A percentile compares a stretch with the other conserved stretches of the same genome.
These are phyloP conservation scores for Waltergamsia citrina DNA, from an alignment of 2,329 filamentous ascomycete genomes.

Conservation along the genomic window DNA sequence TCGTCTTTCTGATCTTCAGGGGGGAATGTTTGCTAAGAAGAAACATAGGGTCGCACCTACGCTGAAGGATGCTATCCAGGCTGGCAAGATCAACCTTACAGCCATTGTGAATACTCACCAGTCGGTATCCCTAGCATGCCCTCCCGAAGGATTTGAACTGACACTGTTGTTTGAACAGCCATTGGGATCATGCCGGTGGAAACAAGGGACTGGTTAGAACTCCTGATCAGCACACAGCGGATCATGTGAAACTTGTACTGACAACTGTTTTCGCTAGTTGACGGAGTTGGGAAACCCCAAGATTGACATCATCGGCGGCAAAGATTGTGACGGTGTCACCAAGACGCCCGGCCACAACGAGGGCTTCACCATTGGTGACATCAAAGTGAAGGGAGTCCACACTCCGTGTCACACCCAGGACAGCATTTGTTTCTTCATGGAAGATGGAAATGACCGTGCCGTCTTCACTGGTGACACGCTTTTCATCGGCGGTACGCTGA, in stretches of 20 bases:
- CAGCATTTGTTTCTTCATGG: conserved; percentile 90
- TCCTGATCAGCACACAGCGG: neutral
- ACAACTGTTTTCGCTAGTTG: conserved; percentile 16
- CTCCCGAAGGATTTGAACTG: neutral
- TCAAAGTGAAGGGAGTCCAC: conserved; percentile 79
- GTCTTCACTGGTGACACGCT: conserved; percentile 96
- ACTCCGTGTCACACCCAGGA: conserved; percentile 98
- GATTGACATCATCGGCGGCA: conserved; percentile 77
- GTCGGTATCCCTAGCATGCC: conserved; percentile 41
- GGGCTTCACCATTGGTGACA: conserved; percentile 73
- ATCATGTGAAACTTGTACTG: conserved; percentile 1
- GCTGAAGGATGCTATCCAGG: conserved; percentile 63
- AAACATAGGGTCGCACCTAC: conserved; percentile 44
- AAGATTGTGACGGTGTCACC: conserved; percentile 73
- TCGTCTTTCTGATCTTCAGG: neutral
- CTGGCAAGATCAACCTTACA: conserved; percentile 69
- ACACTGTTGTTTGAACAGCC: conserved; percentile 40
- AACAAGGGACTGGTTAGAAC: conserved; percentile 66
- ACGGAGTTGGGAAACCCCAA: conserved; percentile 43
- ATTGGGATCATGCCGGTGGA: conserved; percentile 90
- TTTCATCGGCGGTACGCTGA: conserved; percentile 71
- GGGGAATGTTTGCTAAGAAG: too few species aligned
- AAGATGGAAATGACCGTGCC: conserved; percentile 65
- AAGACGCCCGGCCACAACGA: conserved; percentile 66
- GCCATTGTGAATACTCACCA: conserved; percentile 96